Evolutionary conservation across 2,329 filamentous ascomycete genomes (phyloP), one percentile per base, ranked within the genome.

Genomic region (Paecilomyces sp.): DNA sequence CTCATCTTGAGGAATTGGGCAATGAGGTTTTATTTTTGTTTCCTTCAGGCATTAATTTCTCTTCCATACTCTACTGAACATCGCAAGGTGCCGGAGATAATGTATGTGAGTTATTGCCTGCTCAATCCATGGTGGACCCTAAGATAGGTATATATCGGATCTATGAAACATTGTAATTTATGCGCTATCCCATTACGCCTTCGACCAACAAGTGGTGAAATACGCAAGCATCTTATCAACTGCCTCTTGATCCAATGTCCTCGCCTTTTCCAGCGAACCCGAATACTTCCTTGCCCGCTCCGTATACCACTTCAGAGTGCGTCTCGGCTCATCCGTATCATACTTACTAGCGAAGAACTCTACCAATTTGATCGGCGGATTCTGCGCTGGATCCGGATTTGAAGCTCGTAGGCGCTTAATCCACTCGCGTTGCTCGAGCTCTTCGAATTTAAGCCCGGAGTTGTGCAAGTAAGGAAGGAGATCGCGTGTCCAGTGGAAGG

Each of bases 271-370:
- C 53, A 70, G 62, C 8, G 61, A 61, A 9, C 41, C 13, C 1
- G 64, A 65, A 31, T 54, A 58, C 9, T 22, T 24, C 50, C 60
- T 64, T 33, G 66, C 64, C 57, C 58, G 58, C n/a, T 62, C 61
- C 1, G 66, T 69, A n/a, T 57, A 57, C 63, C 64, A 70, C 6
- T 56, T 31, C 22, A 65, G 34, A 1, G 36, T 53, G 34, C 60
- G 57, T 22, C 61, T 53, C 1, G 60, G 62, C 36, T 50, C 9
- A 18, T 61, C 62, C 9, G 59, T 61, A 55, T 80, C 78, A 62
- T 84, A 85, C 65, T 84, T 84, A 1, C 71, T 71, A 3, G 74
- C 69, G 60, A 83, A 84, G 71, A 82, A 85, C 51, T 82, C 80
- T 0, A 83, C 61, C 1, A 84, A 71, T 67, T 83, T 84, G 62